These are phyloP conservation scores for Dactylellina leptospora DNA, from an alignment of 2,329 filamentous ascomycete species.

Conservation along the genomic window DNA sequence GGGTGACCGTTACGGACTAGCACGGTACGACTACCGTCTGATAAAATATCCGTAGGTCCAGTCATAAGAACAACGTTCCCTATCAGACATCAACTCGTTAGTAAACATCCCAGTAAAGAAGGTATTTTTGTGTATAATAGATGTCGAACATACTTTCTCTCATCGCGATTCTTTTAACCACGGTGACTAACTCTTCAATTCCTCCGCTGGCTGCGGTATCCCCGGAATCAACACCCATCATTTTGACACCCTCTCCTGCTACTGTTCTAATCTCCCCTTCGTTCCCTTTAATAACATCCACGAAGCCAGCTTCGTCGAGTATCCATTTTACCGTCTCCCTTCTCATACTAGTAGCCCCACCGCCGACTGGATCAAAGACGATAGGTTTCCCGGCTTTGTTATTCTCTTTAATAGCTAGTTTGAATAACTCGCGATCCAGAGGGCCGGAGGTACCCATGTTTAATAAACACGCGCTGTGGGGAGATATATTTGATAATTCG, in stretches of 20 bases:
- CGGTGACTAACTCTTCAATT: conserved; percentile 67
- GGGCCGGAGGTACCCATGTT: conserved; percentile 91
- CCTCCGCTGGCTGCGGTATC: conserved; percentile 66
- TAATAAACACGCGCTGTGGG: conserved; percentile 75
- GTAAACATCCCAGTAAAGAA: too few relatives aligned
- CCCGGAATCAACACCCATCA: conserved; percentile 81
- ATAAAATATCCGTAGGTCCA: conserved; percentile 77
- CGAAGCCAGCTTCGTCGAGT: conserved; percentile 73
- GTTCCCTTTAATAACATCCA: conserved; percentile 93
- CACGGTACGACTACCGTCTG: conserved; percentile 75
- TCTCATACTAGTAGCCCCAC: conserved; percentile 80
- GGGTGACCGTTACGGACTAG: conserved; percentile 79
- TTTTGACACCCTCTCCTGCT: conserved; percentile 69
- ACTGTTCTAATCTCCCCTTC: conserved; percentile 84
- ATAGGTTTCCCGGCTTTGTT: conserved; percentile 79
- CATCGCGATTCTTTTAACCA: conserved; percentile 74
- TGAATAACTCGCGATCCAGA: conserved; percentile 74
- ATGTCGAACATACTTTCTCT: conserved; percentile 65
- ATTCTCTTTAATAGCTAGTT: conserved; percentile 79
- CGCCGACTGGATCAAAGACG: conserved; percentile 88
- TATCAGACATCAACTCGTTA: too few relatives aligned
- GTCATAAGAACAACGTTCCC: conserved; percentile 81
- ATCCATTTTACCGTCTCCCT: conserved; percentile 75
- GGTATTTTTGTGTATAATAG: too few relatives aligned
- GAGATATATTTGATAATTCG: conserved; percentile 74